Evolutionary conservation across 1,139 yeast species (phyloP).

Genomic region (Lodderomyces elongisporus): DNA sequence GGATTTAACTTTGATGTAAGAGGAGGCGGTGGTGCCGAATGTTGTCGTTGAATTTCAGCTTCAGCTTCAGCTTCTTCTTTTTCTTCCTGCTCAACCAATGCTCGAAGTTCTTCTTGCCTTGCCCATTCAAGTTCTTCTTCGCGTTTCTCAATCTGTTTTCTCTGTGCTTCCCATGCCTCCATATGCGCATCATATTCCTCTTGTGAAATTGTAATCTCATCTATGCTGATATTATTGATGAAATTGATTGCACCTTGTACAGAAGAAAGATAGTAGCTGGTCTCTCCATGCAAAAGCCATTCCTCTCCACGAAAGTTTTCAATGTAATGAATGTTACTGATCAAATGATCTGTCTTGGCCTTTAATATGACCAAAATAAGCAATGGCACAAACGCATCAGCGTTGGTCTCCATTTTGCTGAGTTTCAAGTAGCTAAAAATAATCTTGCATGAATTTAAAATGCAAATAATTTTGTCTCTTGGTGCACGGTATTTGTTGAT

Average conservation of each 20-base stretch:
- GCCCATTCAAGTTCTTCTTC: slow-evolving; percentile 4
- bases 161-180: slow-evolving; percentile 43
- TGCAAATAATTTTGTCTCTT: slow-evolving; percentile 87
- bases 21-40: not conserved
- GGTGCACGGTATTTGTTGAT: slow-evolving; percentile 87
- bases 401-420: slow-evolving; percentile 68
- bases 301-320: slow-evolving; percentile 75
- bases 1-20: too few relatives aligned
- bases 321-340: slow-evolving; percentile 78
- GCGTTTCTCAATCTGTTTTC: slow-evolving; percentile 16
- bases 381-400: slow-evolving; percentile 88
- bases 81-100: slow-evolving; percentile 1
- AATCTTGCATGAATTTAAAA: slow-evolving; percentile 87
- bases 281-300: slow-evolving; percentile 72
- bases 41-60: not conserved
- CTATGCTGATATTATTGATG: slow-evolving; percentile 53
- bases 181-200: slow-evolving; percentile 51
- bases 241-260: slow-evolving; percentile 80
- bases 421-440: slow-evolving; percentile 81
- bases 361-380: slow-evolving; percentile 74
- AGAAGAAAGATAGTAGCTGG: slow-evolving; percentile 84
- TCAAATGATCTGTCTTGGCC: slow-evolving; percentile 56
- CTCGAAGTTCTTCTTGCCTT: slow-evolving; percentile 5
- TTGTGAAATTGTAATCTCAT: slow-evolving; percentile 56
- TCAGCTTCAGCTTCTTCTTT: slow-evolving; percentile 3